A percentile compares a stretch with the other conserved stretches of the same genome.
phyloP scores from a whole-genome alignment of 2,329 filamentous ascomycete species.

The Botrytis porri region DNA sequence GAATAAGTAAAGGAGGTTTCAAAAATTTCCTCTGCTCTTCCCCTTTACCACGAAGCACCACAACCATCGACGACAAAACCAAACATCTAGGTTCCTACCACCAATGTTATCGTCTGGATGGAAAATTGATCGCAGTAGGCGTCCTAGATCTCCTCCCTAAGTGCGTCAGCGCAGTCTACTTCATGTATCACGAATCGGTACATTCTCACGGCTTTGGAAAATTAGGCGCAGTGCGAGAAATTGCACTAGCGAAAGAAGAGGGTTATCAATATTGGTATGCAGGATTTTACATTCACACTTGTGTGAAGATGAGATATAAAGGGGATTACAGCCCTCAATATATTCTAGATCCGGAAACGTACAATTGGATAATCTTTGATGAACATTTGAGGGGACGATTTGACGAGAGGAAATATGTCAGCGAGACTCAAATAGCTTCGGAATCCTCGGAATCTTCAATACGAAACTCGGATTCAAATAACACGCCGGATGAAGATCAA shows the following conservation, averaged over 20 bases:
- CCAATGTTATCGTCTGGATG: conserved; percentile 78
- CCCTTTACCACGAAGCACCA: conserved; percentile 50
- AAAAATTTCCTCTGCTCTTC: conserved; percentile 71
- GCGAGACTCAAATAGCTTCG: conserved; percentile 12
- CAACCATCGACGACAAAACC: conserved; percentile 50
- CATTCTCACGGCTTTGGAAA: conserved; percentile 70
- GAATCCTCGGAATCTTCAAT: conserved; percentile 7
- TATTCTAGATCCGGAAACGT: conserved; percentile 66
- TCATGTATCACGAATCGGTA: conserved; percentile 75
- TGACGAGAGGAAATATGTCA: conserved; percentile 32
- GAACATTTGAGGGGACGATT: conserved; percentile 52
- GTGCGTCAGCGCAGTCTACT: conserved; percentile 78
- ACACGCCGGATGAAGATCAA: conserved; percentile 2
- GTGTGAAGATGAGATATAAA: conserved; percentile 83
- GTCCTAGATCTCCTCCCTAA: conserved; percentile 75
- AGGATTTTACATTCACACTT: conserved; percentile 78
- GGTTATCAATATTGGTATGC: conserved; percentile 80
- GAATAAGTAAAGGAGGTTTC: conserved; percentile 62
- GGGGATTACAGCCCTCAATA: conserved; percentile 73
- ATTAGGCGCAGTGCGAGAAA: conserved; percentile 70
- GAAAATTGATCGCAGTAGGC: conserved; percentile 69
- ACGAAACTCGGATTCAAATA: conserved; percentile 11
- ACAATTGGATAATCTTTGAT: conserved; percentile 58
- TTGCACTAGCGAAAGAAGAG: conserved; percentile 64
- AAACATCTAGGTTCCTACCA: conserved; percentile 70